Percentiles rank a stretch among this genome's conserved stretches.
phyloP scores from a whole-genome alignment of 2,329 filamentous ascomycete species.

The Xylariaceae sp. region DNA sequence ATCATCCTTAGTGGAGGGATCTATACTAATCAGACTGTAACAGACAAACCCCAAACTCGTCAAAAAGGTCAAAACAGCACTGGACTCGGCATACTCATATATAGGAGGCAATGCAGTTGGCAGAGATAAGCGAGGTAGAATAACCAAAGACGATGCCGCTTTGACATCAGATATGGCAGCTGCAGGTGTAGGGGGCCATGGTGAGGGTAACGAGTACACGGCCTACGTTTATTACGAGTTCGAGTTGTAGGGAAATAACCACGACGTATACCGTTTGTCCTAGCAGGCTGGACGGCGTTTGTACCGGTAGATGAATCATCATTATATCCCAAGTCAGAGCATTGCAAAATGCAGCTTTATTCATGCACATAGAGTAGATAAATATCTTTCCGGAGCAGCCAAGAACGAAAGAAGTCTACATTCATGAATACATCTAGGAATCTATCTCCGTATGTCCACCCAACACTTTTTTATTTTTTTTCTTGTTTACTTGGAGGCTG shows the following conservation, averaged over 20 bases:
- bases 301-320: conserved; percentile 11
- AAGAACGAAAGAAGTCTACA: conserved; percentile 10
- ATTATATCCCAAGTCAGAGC: conserved; percentile 17
- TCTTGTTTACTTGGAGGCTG: conserved; percentile 15
- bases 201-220: conserved; percentile 84
- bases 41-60: conserved; percentile 84
- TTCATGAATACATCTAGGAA: conserved; percentile 7
- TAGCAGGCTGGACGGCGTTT: conserved; percentile 7
- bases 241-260: conserved; percentile 61
- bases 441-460: neutral
- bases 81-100: conserved; percentile 88
- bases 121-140: conserved; percentile 89
- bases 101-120: conserved; percentile 94
- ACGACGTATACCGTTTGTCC: neutral
- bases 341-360: neutral
- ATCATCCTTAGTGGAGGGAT: neutral
- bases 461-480: neutral
- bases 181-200: conserved; percentile 62
- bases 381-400: neutral
- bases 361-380: conserved; percentile 7
- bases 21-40: conserved; percentile 5
- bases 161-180: conserved; percentile 84
- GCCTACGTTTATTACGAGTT: conserved; percentile 98
- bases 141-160: conserved; percentile 86
- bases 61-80: conserved; percentile 77